phyloP scores from a whole-genome alignment of 73 alveolate genomes.

The Paraurostyla sp. region DNA sequence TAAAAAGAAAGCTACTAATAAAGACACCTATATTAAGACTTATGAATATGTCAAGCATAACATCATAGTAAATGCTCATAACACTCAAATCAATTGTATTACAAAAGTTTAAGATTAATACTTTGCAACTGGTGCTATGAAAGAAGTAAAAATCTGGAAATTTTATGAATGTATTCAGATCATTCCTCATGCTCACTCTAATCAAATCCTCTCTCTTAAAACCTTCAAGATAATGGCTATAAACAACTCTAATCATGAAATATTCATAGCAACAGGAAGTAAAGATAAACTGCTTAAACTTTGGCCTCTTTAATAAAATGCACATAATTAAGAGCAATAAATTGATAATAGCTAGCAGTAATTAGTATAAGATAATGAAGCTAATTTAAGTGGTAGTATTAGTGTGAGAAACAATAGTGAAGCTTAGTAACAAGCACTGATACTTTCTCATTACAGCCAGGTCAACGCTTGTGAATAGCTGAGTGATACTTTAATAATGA shows the following conservation, averaged over 20 bases:
- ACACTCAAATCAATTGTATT: constrained; percentile 36
- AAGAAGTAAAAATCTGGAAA: constrained; percentile 58
- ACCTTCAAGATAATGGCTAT: not conserved
- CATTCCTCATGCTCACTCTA: constrained; percentile 43
- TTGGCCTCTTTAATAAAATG: too few relatives aligned
- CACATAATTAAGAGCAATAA: too few relatives aligned
- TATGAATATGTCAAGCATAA: not conserved
- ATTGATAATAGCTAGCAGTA: not conserved
- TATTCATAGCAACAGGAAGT: constrained; percentile 29
- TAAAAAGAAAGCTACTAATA: too few relatives aligned
- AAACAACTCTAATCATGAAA: not conserved
- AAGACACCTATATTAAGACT: not conserved
- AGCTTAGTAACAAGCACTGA: too few relatives aligned
- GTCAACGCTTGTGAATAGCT: constrained; percentile 22
- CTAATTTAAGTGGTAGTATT: too few relatives aligned
- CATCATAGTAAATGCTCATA: constrained; percentile 46
- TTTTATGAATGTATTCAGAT: constrained; percentile 42
- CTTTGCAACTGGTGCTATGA: constrained; percentile 49
- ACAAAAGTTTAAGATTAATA: not conserved
- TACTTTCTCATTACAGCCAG: constrained; percentile 20
- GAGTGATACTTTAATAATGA: not conserved
- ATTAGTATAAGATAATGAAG: not conserved
- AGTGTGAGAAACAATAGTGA: too few relatives aligned
- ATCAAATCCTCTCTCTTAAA: not conserved
- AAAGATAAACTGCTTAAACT: constrained; percentile 45